Percentiles rank a stretch among this genome's conserved stretches.
phyloP scores from a whole-genome alignment of 441 rosid species.

The Pelargonium exstipulatum region DNA sequence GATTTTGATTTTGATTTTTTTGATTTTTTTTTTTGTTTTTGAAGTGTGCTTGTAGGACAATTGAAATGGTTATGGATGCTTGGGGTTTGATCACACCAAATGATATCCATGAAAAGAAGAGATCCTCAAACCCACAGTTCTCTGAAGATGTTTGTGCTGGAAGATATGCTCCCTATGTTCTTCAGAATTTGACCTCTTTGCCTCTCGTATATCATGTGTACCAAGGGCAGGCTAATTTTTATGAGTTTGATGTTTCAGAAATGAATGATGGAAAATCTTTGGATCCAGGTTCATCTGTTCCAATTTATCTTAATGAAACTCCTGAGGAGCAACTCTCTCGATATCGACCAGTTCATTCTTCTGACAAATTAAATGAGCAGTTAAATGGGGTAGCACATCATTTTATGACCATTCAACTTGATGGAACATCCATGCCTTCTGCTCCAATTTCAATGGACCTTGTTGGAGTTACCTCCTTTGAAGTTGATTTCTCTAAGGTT shows the following conservation, averaged over 20 bases:
- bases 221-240: constrained; percentile 41
- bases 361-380: constrained; percentile 57
- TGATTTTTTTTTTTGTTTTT: constrained; percentile 10
- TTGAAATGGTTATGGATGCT: constrained; percentile 68
- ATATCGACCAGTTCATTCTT: constrained; percentile 45
- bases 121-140: constrained; percentile 31
- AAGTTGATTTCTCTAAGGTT: constrained; percentile 79
- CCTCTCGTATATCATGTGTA: constrained; percentile 64
- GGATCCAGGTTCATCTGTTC: constrained; percentile 70
- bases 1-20: not conserved
- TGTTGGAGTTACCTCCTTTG: constrained; percentile 76
- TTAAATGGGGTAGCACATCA: constrained; percentile 62
- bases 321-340: constrained; percentile 52
- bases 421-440: constrained; percentile 72
- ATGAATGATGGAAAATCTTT: constrained; percentile 47
- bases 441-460: constrained; percentile 86
- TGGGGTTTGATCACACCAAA: constrained; percentile 41
- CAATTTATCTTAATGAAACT: constrained; percentile 58
- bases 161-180: constrained; percentile 74
- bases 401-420: constrained; percentile 73
- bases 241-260: constrained; percentile 41
- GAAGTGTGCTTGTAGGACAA: constrained; percentile 70
- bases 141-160: constrained; percentile 42
- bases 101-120: constrained; percentile 36
- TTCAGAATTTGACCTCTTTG: constrained; percentile 83